Percentiles rank a stretch among this genome's conserved stretches.
Evolutionary conservation across 2,329 filamentous ascomycete species (phyloP).

Genomic region (Claviceps arundinis): DNA sequence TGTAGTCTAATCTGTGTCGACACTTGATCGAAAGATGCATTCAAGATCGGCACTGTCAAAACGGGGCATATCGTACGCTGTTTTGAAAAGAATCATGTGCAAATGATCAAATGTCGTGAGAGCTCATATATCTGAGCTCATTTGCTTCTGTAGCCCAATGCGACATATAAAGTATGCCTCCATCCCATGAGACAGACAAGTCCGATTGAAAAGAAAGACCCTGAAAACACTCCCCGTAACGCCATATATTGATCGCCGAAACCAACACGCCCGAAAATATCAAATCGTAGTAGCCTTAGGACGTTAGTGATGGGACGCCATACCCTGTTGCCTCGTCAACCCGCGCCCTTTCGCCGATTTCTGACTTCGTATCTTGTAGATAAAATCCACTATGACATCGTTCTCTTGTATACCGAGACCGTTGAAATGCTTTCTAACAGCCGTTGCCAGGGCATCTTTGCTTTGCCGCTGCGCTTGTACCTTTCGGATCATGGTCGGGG

Average conservation of each 20-base stretch:
- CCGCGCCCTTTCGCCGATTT: conserved; percentile 14
- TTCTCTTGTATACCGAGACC: conserved; percentile 65
- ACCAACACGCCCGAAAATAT: neutral
- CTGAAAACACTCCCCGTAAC: neutral
- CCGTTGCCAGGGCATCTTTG: conserved; percentile 58
- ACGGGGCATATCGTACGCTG: neutral
- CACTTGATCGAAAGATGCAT: too few relatives aligned
- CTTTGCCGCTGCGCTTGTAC: conserved; percentile 52
- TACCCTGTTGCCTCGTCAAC: conserved; percentile 11
- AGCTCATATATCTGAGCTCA: too few relatives aligned
- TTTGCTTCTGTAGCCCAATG: neutral
- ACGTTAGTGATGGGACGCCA: conserved; percentile 33
- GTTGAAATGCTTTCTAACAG: conserved; percentile 75
- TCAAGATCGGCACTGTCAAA: too few relatives aligned
- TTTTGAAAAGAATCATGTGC: neutral
- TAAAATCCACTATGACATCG: conserved; percentile 67
- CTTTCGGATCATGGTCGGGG: conserved; percentile 60
- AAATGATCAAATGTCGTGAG: neutral
- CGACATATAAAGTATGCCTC: neutral
- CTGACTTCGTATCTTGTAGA: conserved; percentile 49
- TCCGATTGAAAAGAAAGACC: neutral
- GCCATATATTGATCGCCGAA: neutral
- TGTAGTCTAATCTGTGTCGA: too few relatives aligned
- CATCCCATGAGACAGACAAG: neutral
- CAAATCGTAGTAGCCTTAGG: neutral